Conservation (phyloP, 495 filamentous ascomycete genomes). For the Lasiosphaeria hispida region DNA sequence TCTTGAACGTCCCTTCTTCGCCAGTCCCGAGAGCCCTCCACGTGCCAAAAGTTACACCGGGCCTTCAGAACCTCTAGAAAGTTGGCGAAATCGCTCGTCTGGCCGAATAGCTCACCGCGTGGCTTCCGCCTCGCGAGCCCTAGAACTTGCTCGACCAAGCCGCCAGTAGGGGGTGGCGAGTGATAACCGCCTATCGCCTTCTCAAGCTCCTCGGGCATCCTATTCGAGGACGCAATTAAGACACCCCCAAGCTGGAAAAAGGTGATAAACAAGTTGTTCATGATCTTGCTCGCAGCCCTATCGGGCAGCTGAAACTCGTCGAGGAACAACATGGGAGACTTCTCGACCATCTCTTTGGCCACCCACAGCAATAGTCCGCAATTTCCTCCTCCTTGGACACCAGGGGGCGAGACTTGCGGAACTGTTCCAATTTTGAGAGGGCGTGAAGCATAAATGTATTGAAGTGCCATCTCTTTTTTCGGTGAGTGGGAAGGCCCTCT, state of each 20-base stretch:
- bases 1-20: constrained; percentile 48
- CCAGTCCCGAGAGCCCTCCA: constrained; percentile 66
- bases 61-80: constrained; percentile 68
- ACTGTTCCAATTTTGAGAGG: constrained; percentile 58
- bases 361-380: constrained; percentile 61
- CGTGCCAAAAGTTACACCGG: constrained; percentile 69
- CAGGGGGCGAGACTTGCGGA: constrained; percentile 43
- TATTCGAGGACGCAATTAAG: constrained; percentile 67
- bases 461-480: constrained; percentile 71
- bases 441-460: constrained; percentile 74
- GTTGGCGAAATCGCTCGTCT: constrained; percentile 59
- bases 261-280: constrained; percentile 66
- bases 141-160: constrained; percentile 46
- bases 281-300: constrained; percentile 63
- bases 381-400: constrained; percentile 30
- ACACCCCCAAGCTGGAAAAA: constrained; percentile 76
- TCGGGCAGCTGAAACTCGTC: constrained; percentile 76
- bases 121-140: constrained; percentile 28
- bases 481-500: constrained; percentile 61
- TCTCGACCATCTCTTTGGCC: constrained; percentile 64
- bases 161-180: constrained; percentile 46
- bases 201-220: constrained; percentile 70
- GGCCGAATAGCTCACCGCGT: constrained; percentile 44
- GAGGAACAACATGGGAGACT: constrained; percentile 66
- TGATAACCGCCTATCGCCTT: constrained; percentile 64